Conservation (phyloP, 2,329 filamentous ascomycete genomes). For the Hymenoscyphus occultus region DNA sequence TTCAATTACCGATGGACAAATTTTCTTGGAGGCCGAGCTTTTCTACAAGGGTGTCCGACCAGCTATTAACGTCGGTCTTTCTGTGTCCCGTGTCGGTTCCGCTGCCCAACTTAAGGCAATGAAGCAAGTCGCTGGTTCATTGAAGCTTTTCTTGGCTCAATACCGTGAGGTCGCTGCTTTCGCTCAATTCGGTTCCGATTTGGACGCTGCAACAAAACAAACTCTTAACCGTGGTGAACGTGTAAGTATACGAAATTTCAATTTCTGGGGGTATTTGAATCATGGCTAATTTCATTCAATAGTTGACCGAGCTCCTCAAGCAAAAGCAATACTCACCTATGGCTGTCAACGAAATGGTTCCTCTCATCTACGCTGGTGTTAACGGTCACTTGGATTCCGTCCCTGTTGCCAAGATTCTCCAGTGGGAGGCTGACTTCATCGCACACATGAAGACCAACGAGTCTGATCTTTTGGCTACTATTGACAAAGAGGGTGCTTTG, state of each 20-base stretch:
- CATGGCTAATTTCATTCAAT: conserved; percentile 30
- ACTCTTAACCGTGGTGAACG: conserved; percentile 97
- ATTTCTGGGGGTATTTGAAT: conserved; percentile 24
- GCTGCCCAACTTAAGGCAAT: conserved; percentile 99
- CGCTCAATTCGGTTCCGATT: conserved; percentile 99
- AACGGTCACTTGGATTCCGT: conserved; percentile 90
- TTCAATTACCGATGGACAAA: conserved; percentile 99
- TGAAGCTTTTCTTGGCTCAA: conserved; percentile 99
- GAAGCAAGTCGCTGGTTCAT: conserved; percentile 99
- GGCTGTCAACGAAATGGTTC: conserved; percentile 99
- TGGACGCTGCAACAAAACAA: conserved; percentile 98
- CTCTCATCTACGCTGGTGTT: conserved; percentile 98
- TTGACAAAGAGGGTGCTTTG: conserved; percentile 92
- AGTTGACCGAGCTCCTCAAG: conserved; percentile 95
- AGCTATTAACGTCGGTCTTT: conserved; percentile 99
- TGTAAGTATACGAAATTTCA: conserved; percentile 52
- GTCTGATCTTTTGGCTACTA: conserved; percentile 74
- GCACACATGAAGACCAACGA: conserved; percentile 90
- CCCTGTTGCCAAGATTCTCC: conserved; percentile 85
- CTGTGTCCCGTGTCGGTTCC: conserved; percentile 99
- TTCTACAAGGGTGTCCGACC: conserved; percentile 99
- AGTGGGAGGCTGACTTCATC: conserved; percentile 95
- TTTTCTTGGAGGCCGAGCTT: conserved; percentile 98
- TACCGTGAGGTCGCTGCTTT: conserved; percentile 99
- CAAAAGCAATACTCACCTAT: conserved; percentile 99